These are phyloP conservation scores for Sporothrix mexicana DNA, from an alignment of 2,329 filamentous ascomycete genomes.

Conservation along the genomic window DNA sequence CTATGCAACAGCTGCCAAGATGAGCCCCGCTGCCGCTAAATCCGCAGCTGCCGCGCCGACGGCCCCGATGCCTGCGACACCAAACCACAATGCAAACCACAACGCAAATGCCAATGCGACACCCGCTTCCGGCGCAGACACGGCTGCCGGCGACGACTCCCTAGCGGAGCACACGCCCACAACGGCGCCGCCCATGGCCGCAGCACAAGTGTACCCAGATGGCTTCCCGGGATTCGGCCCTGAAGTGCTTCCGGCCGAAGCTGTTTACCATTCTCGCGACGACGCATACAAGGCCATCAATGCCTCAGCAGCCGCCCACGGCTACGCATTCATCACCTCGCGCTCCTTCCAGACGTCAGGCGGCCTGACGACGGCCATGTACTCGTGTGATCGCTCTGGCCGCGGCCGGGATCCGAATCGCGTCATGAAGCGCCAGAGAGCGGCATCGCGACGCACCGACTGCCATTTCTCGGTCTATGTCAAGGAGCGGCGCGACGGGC, in stretches of 20 bases:
- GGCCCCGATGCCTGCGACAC: neutral
- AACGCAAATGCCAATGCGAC: no score
- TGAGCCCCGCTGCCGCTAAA: slow-evolving; percentile 23
- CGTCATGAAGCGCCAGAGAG: slow-evolving; percentile 33
- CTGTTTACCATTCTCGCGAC: slow-evolving; percentile 29
- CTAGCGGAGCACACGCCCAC: neutral
- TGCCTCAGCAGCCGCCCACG: slow-evolving; percentile 25
- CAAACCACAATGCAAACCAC: neutral
- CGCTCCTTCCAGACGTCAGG: slow-evolving; percentile 33
- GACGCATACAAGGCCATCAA: slow-evolving; percentile 35
- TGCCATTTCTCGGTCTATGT: slow-evolving; percentile 33
- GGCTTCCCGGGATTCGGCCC: slow-evolving; percentile 32
- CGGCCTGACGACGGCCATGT: slow-evolving; percentile 33
- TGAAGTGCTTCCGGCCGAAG: slow-evolving; percentile 32
- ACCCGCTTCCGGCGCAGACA: no score
- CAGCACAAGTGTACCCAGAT: slow-evolving; percentile 24
- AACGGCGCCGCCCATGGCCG: slow-evolving; percentile 10
- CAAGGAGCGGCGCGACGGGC: slow-evolving; percentile 33
- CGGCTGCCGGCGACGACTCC: neutral
- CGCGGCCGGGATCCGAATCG: slow-evolving; percentile 31
- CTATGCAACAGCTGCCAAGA: slow-evolving; percentile 18
- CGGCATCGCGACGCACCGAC: slow-evolving; percentile 33
- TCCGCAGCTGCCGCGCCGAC: neutral
- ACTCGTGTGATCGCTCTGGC: slow-evolving; percentile 33
- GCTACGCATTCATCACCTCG: slow-evolving; percentile 34